A percentile compares a stretch with the other conserved stretches of the same genome.
Conservation (phyloP, 805 yeast species). For the Candida multigemmis region DNA sequence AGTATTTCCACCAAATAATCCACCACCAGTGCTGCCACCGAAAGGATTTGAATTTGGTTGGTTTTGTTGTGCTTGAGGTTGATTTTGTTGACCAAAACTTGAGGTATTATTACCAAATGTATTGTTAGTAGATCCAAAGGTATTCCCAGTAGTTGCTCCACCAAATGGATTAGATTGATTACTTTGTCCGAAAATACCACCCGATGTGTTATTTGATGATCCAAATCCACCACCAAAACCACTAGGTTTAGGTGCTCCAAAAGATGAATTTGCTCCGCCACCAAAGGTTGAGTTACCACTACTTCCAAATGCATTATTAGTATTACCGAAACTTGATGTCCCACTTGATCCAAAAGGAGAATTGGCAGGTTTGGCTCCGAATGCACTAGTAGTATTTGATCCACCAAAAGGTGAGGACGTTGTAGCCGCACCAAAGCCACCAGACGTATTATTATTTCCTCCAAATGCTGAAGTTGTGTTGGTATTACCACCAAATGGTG, state of each 20-base stretch:
- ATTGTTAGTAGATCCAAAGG: conserved; percentile 7
- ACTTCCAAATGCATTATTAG: conserved; percentile 8
- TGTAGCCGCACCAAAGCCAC: conserved; percentile 31
- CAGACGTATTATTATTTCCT: conserved; percentile 10
- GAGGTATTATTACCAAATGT: conserved; percentile 19
- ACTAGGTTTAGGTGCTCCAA: conserved; percentile 6
- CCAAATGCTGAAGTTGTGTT: conserved; percentile 11
- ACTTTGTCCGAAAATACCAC: conserved; percentile 18
- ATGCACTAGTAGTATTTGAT: conserved; percentile 14
- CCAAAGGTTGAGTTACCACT: conserved; percentile 5
- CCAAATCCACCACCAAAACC: conserved; percentile 9
- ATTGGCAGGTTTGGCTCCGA: conserved; percentile 10
- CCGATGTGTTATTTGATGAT: conserved; percentile 2
- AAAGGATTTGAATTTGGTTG: too few species aligned
- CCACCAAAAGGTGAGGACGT: conserved; percentile 22
- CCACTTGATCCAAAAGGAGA: conserved; percentile 9
- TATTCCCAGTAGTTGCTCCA: conserved; percentile 3
- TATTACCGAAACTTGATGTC: conserved; percentile 10
- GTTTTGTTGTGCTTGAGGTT: too few species aligned
- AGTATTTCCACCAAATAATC: conserved; percentile 8
- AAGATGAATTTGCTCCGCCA: conserved; percentile 25
- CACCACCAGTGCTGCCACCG: conserved; percentile 13
- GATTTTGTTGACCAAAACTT: too few species aligned
- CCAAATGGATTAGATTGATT: conserved; percentile 7
- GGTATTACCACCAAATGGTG: conserved; percentile 7